Conservation (phyloP, 345 rosid species). For the Boechera divaricarpa region DNA sequence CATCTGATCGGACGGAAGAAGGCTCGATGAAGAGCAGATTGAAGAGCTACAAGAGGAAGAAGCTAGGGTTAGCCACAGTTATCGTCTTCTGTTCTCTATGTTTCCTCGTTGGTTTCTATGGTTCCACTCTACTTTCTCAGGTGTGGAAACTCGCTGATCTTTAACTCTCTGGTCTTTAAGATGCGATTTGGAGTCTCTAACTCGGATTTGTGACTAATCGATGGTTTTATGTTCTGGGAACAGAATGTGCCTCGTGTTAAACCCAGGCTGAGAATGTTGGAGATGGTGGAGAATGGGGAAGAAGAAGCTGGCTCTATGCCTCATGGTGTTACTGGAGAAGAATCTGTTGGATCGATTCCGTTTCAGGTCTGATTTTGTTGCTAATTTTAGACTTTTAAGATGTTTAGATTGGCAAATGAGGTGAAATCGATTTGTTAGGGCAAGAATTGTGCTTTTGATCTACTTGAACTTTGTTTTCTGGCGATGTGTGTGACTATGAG, state of each 20-base stretch:
- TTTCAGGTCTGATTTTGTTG: conserved; percentile 62
- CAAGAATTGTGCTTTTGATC: background rate
- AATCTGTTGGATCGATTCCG: conserved; percentile 62
- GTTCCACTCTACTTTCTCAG: conserved; percentile 58
- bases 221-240: conserved; percentile 1
- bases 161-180: background rate
- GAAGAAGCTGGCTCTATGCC: conserved; percentile 51
- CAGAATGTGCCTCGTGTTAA: conserved; percentile 63
- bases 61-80: conserved; percentile 57
- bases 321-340: conserved; percentile 70
- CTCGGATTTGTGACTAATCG: conserved; percentile 15
- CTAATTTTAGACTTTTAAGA: background rate
- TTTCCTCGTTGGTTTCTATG: conserved; percentile 73
- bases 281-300: conserved; percentile 45
- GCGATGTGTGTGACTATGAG: background rate
- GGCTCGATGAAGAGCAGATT: conserved; percentile 64
- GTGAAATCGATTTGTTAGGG: conserved; percentile 15
- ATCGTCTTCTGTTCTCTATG: conserved; percentile 57
- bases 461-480: background rate
- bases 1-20: background rate
- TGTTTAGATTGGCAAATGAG: background rate
- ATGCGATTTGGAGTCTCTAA: background rate
- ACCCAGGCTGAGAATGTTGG: conserved; percentile 65
- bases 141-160: conserved; percentile 34
- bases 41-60: conserved; percentile 59